phyloP scores from a whole-genome alignment of 495 filamentous ascomycete species.

The Tuber borchii region DNA sequence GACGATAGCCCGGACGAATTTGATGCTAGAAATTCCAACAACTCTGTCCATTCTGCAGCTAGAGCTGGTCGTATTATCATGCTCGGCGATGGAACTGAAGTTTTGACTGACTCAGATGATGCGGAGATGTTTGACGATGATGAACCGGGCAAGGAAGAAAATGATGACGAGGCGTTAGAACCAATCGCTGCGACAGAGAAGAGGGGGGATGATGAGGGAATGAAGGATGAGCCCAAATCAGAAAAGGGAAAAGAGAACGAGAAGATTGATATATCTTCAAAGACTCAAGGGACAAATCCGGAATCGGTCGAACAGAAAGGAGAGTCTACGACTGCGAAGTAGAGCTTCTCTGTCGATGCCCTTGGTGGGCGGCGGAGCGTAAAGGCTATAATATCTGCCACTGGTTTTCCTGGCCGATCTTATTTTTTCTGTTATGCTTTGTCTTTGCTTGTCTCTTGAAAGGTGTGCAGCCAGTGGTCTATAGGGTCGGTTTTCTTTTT shows the following conservation, averaged over 20 bases:
- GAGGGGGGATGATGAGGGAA: constrained; percentile 18
- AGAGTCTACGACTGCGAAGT: not conserved
- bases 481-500: constrained; percentile 4
- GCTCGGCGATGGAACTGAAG: constrained; percentile 86
- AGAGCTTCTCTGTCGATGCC: not conserved
- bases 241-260: constrained; percentile 36
- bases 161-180: constrained; percentile 34
- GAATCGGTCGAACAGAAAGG: constrained; percentile 13
- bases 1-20: constrained; percentile 91
- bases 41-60: not conserved
- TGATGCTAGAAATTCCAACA: constrained; percentile 55
- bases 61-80: constrained; percentile 75
- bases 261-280: constrained; percentile 28
- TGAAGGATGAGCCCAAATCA: constrained; percentile 31
- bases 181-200: constrained; percentile 19
- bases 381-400: not conserved
- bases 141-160: constrained; percentile 58
- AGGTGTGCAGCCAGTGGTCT: not conserved
- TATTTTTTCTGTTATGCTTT: not conserved
- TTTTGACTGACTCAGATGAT: constrained; percentile 77
- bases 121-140: constrained; percentile 87
- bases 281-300: constrained; percentile 16
- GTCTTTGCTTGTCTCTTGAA: not conserved
- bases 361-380: not conserved
- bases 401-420: not conserved